Conservation (phyloP, 1,284 basidiomycete species). For the Fomitiporia mediterranea region DNA sequence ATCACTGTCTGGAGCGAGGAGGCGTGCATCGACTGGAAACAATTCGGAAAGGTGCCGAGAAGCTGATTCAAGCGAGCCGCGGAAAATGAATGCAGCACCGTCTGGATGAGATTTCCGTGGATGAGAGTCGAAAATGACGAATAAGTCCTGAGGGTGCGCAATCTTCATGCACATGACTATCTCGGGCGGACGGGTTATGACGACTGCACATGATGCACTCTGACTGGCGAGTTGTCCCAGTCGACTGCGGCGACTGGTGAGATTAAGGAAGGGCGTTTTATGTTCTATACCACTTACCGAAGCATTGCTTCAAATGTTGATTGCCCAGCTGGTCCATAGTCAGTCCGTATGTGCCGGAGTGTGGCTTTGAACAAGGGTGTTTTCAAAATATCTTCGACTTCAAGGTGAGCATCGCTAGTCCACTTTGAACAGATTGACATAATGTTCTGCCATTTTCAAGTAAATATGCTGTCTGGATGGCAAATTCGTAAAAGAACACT, state of each 20-base stretch:
- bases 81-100: conserved; percentile 54
- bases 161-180: conserved; percentile 55
- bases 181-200: conserved; percentile 68
- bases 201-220: conserved; percentile 32
- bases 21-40: conserved; percentile 42
- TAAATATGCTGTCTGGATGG: no score
- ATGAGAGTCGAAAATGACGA: conserved; percentile 62
- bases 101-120: conserved; percentile 51
- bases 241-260: conserved; percentile 23
- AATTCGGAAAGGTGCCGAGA: conserved; percentile 44
- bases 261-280: not conserved
- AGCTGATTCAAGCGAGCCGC: conserved; percentile 36
- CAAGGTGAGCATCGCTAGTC: conserved; percentile 48
- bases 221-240: conserved; percentile 25
- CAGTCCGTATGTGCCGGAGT: conserved; percentile 35
- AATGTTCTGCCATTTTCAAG: conserved; percentile 38
- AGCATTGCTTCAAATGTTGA: conserved; percentile 41
- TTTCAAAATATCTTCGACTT: conserved; percentile 42
- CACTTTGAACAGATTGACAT: conserved; percentile 49
- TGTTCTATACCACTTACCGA: conserved; percentile 38
- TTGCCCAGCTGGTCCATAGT: conserved; percentile 37
- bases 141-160: conserved; percentile 31
- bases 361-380: conserved; percentile 35
- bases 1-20: conserved; percentile 25
- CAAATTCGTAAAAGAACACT: no score